Evolutionary conservation across 2,329 filamentous ascomycete species (phyloP).

Genomic region (Colletotrichum salicis): DNA sequence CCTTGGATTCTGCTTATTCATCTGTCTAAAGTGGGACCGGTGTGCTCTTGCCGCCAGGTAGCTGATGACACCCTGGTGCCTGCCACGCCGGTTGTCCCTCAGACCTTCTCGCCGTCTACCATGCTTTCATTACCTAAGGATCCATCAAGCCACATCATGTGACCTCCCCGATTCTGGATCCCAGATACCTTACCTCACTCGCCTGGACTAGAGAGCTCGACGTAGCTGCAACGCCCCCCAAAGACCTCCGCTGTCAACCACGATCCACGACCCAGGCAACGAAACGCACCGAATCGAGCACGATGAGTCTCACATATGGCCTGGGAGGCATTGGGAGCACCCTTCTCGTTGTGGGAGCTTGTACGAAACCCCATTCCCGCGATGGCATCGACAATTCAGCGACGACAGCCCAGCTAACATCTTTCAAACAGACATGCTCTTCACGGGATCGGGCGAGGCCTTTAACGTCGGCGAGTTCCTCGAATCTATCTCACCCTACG

Average conservation of each 20-base stretch:
- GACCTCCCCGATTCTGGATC: constrained; percentile 45
- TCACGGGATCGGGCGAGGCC: constrained; percentile 92
- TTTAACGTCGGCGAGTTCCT: constrained; percentile 98
- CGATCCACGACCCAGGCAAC: constrained; percentile 35
- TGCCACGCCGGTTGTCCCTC: neutral
- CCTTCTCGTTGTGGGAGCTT: constrained; percentile 79
- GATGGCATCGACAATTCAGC: constrained; percentile 20
- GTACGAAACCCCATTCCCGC: constrained; percentile 63
- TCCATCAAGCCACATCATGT: constrained; percentile 45
- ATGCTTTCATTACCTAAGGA: constrained; percentile 13
- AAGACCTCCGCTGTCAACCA: constrained; percentile 23
- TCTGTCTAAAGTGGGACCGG: constrained; percentile 23
- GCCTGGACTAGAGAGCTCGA: constrained; percentile 33
- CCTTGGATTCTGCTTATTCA: constrained; percentile 42
- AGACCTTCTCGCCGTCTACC: neutral
- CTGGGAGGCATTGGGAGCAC: constrained; percentile 74
- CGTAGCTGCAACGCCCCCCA: constrained; percentile 35
- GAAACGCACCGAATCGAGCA: constrained; percentile 42
- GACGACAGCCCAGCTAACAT: constrained; percentile 27
- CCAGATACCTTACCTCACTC: constrained; percentile 29
- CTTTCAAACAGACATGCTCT: constrained; percentile 86
- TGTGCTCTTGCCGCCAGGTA: neutral
- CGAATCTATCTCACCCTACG: constrained; percentile 92
- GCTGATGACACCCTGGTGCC: constrained; percentile 8
- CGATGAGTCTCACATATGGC: constrained; percentile 80